Percentiles rank a stretch among this genome's conserved stretches.
Conservation (phyloP, 129 eudicot genomes). For the Solidago caesia region DNA sequence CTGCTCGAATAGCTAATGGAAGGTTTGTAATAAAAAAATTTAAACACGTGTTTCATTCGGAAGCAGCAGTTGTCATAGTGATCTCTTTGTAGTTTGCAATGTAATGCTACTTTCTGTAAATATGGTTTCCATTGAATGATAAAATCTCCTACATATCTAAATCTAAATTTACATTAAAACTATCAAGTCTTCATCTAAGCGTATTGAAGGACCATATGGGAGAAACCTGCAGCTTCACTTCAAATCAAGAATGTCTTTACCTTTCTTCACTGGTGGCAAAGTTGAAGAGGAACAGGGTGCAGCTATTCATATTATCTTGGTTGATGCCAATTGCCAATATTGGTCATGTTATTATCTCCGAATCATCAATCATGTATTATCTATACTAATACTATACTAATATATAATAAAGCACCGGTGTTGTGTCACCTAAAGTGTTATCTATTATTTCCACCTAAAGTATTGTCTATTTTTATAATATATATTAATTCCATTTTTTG, state of each 20-base stretch:
- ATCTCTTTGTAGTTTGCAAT: not conserved
- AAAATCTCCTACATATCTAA: not conserved
- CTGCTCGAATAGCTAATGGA: constrained; percentile 60
- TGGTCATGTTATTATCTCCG: constrained; percentile 62
- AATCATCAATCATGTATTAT: constrained; percentile 68
- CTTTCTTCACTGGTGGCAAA: constrained; percentile 87
- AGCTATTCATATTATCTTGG: constrained; percentile 65
- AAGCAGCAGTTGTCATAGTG: constrained; percentile 1
- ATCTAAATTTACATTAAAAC: too few relatives aligned
- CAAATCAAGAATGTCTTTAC: constrained; percentile 68
- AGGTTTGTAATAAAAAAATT: constrained; percentile 48
- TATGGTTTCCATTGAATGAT: not conserved
- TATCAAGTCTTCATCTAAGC: constrained; percentile 77
- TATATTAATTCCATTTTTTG: too few relatives aligned
- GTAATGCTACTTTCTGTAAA: constrained; percentile 3
- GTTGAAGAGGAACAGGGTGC: constrained; percentile 98
- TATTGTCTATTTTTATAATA: too few relatives aligned
- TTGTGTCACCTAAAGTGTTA: too few relatives aligned
- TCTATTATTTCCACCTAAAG: too few relatives aligned
- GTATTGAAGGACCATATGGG: constrained; percentile 84
- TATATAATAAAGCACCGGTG: too few relatives aligned
- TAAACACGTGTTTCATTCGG: not conserved
- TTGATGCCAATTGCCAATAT: constrained; percentile 71
- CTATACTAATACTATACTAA: too few relatives aligned
- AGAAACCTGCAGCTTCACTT: constrained; percentile 79